Evolutionary conservation across 768 basidiomycete species (phyloP), one percentile per base, ranked within the genome.

Genomic region (Pleurotus djamor): DNA sequence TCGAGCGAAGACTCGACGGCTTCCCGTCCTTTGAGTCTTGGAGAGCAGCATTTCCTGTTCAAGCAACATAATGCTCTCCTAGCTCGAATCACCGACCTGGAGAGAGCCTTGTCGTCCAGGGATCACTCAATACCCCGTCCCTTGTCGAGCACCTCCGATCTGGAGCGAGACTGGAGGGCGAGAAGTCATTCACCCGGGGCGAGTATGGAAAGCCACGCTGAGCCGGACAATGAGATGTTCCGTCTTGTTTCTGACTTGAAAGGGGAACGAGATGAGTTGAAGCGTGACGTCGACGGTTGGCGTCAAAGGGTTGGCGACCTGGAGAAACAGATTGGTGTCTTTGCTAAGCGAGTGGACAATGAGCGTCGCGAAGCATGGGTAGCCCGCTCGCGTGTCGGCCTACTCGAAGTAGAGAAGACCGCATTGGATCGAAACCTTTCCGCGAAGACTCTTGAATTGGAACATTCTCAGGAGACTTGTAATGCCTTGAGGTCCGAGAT

Each of bases 251-350:
- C 87, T 3, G 91, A 92, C 68, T 79, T 93, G 65, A 94, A 94
- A 70, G 81, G 87, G 10, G 95, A 98, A 72, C 80, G 96, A 34
- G 96, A 98, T 66, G 89, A 94, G 60, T 78, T 98, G 52, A 89
- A 88, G 70, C 84, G 86, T 54, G 95, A 98, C 71, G 87, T 94
- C 0, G 89, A 94, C 63, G 91, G 89, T 0, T 96, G 94, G 93
- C 81, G 91, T 61, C 79, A 73, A 36, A 81, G 95, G 21, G 90
- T 94, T 49, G 78, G 77, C 12, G 88, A 91, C 66, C 78, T 92
- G 65, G 92, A 96, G 65, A 86, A 83, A 58, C 87, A 88, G 64
- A 72, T 86, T 21, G 75, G 78, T 44, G 74, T 86, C 38, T 82
- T 96, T 52, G 80, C 84, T 28, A 83, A 83, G 60, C 78, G 89